Evolutionary conservation across 2,329 filamentous ascomycete genomes (phyloP).

Genomic region (Alternaria ventricosa): DNA sequence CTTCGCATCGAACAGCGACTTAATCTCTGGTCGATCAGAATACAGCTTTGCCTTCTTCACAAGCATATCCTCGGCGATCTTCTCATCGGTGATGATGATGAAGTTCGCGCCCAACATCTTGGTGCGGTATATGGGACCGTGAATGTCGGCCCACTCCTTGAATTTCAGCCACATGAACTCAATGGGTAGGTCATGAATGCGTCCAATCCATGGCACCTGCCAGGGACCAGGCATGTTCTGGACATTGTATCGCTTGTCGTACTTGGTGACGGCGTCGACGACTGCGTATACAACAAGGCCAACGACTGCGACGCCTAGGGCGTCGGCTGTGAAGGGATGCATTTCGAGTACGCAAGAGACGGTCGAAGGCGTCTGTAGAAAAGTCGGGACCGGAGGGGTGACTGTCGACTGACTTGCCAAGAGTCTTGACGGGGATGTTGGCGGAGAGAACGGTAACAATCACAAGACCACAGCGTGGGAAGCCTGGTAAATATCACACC

Average conservation of each 20-base stretch:
- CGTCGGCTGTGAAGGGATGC: constrained; percentile 51
- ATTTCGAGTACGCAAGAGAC: constrained; percentile 27
- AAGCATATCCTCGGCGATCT: constrained; percentile 60
- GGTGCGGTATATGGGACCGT: constrained; percentile 46
- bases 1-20: constrained; percentile 62
- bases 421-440: not conserved
- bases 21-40: constrained; percentile 59
- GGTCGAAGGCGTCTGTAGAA: not conserved
- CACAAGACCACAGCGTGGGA: constrained; percentile 6
- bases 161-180: constrained; percentile 61
- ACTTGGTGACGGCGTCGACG: constrained; percentile 42
- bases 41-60: constrained; percentile 61
- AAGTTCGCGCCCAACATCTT: constrained; percentile 52
- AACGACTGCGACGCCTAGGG: constrained; percentile 45
- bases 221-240: constrained; percentile 51
- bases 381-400: not conserved
- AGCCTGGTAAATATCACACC: constrained; percentile 26
- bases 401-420: constrained; percentile 1
- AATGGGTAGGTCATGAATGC: constrained; percentile 46
- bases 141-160: constrained; percentile 45
- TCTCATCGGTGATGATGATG: constrained; percentile 60
- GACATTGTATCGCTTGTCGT: constrained; percentile 47
- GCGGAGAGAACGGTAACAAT: constrained; percentile 1
- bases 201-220: constrained; percentile 46
- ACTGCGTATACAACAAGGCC: constrained; percentile 47